phyloP scores from a whole-genome alignment of 2,329 filamentous ascomycete genomes.

The Pseudocercospora ulei region DNA sequence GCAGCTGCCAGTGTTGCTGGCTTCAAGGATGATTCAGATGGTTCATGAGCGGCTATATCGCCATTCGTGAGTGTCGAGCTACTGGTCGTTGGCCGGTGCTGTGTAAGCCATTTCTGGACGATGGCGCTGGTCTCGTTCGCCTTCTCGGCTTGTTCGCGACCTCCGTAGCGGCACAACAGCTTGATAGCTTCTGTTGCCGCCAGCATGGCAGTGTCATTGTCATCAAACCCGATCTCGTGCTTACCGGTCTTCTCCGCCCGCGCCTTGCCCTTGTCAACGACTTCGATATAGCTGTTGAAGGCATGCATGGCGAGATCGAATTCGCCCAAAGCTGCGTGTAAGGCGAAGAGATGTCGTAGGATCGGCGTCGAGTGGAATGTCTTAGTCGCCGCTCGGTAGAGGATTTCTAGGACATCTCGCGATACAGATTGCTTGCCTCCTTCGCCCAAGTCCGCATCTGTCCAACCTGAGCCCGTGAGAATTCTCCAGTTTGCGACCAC shows the following conservation, averaged over 20 bases:
- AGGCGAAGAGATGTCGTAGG: constrained; percentile 72
- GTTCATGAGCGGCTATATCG: constrained; percentile 15
- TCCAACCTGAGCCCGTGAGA: constrained; percentile 70
- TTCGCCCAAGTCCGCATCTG: constrained; percentile 67
- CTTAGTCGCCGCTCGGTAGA: constrained; percentile 84
- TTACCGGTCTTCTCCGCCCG: constrained; percentile 66
- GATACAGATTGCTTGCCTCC: constrained; percentile 68
- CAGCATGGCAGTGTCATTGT: constrained; percentile 63
- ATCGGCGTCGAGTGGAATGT: constrained; percentile 92
- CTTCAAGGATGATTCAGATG: constrained; percentile 42
- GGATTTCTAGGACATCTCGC: constrained; percentile 65
- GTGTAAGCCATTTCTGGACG: constrained; percentile 65
- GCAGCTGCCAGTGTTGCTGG: constrained; percentile 56
- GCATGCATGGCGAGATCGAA: constrained; percentile 87
- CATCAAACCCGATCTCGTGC: constrained; percentile 61
- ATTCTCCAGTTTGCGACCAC: constrained; percentile 79
- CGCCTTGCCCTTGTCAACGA: constrained; percentile 75
- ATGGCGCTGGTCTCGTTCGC: constrained; percentile 60
- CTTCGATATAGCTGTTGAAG: constrained; percentile 82
- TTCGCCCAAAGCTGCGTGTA: constrained; percentile 78
- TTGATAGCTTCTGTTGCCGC: constrained; percentile 72
- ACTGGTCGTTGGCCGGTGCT: constrained; percentile 39
- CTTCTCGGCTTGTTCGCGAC: constrained; percentile 63
- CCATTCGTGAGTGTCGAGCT: constrained; percentile 14
- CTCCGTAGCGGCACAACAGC: constrained; percentile 73